Evolutionary conservation across 2,329 filamentous ascomycete species (phyloP).

Genomic region (Plectosphaerella sp.): DNA sequence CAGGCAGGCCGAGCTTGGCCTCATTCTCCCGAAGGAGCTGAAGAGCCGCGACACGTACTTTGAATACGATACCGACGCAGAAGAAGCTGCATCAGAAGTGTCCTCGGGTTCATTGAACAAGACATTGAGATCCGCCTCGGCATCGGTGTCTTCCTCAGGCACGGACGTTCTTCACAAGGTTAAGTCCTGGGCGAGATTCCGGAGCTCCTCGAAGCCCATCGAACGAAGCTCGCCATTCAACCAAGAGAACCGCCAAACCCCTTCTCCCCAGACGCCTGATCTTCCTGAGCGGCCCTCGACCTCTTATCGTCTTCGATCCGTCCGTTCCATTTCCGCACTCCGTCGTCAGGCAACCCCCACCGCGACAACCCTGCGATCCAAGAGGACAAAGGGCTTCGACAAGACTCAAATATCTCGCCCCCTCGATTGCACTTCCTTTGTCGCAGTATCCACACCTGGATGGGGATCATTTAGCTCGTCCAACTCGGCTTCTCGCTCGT

Average conservation of each 20-base stretch:
- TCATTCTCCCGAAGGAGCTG: constrained; percentile 8
- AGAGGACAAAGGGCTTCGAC: constrained; percentile 7
- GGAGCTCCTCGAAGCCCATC: neutral
- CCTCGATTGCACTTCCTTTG: neutral
- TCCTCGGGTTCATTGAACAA: too few species aligned
- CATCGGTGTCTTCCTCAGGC: neutral
- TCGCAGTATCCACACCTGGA: neutral
- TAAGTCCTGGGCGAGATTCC: constrained; percentile 9
- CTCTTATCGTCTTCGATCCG: neutral
- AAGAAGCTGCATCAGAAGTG: neutral
- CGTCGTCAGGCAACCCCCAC: neutral
- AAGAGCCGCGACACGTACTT: constrained; percentile 6
- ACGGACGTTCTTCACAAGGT: constrained; percentile 9
- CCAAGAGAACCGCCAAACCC: too few species aligned
- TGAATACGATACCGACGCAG: constrained; percentile 10
- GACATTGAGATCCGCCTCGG: neutral
- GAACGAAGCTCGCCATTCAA: neutral
- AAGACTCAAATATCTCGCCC: constrained; percentile 10
- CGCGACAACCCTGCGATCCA: constrained; percentile 9
- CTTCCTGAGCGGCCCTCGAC: too few species aligned
- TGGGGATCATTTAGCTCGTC: too few species aligned
- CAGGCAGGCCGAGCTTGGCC: constrained; percentile 6
- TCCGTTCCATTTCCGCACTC: constrained; percentile 4
- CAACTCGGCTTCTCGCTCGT: too few species aligned
- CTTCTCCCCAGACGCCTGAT: too few species aligned